A percentile compares a stretch with the other conserved stretches of the same genome.
phyloP scores from a whole-genome alignment of 176 grass and related monocot genomes.

The Lolium rigidum region DNA sequence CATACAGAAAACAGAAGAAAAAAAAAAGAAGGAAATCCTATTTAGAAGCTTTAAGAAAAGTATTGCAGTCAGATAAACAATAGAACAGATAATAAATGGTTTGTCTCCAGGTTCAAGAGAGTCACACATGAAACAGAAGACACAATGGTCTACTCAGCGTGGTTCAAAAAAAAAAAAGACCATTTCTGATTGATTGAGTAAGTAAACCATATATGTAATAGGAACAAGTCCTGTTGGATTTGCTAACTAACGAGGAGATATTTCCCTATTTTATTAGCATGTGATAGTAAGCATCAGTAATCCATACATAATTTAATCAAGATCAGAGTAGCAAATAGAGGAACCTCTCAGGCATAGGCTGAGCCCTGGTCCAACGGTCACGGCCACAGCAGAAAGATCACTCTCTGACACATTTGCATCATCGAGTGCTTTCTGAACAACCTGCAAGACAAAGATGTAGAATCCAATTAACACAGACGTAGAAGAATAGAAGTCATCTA shows the following conservation, averaged over 20 bases:
- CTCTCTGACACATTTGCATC: constrained; percentile 70
- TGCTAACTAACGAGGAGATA: background rate
- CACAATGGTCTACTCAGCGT: background rate
- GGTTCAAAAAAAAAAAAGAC: background rate
- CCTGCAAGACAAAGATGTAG: constrained; percentile 51
- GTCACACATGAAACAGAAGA: background rate
- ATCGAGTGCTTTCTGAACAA: constrained; percentile 83
- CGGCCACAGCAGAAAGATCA: constrained; percentile 86
- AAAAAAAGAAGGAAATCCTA: background rate
- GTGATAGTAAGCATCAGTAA: background rate
- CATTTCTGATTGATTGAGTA: background rate
- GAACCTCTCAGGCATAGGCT: constrained; percentile 93
- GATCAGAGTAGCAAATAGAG: background rate
- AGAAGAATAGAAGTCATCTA: background rate
- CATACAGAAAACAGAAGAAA: background rate
- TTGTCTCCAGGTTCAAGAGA: background rate
- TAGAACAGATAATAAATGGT: constrained; percentile 10
- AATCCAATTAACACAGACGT: background rate
- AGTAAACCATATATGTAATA: background rate
- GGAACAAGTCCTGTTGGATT: background rate
- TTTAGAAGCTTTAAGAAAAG: constrained; percentile 10
- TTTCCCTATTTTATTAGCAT: background rate
- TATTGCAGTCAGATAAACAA: background rate
- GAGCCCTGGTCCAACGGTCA: constrained; percentile 93
- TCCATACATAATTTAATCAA: background rate